Evolutionary conservation across 768 basidiomycete genomes (phyloP), one percentile per base, ranked within the genome.

Genomic region (Chalciporus chontae): DNA sequence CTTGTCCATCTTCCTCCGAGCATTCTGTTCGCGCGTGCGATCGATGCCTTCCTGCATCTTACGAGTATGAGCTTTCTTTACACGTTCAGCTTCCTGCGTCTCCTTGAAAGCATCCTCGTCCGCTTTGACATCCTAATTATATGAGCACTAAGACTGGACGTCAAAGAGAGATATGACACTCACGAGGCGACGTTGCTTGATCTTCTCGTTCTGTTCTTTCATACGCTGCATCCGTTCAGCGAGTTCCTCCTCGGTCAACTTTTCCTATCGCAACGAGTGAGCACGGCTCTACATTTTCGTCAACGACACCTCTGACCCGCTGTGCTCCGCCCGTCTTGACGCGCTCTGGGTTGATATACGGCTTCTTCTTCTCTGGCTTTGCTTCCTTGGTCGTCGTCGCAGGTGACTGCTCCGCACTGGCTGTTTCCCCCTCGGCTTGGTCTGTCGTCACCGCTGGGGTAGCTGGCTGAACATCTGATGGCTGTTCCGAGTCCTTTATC

Each of bases 321-420:
- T 85, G 84, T 21, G 75, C 59, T 14, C 87, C 90, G 13, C 89
- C 88, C 8, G 90, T 91, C 71, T 80, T 89, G 71, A 91, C 84
- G 67, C 89, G 85, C 61, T 90, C 87, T 8, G 77, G 83, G 67
- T 91, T 90, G 40, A 88, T 75, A 73, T 92, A 92, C 3, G 85
- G 85, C 54, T 77, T 81, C 69, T 80, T 83, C 71, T 82, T 82
- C 60, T 81, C 75, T 62, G 68, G 71, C 50, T 52, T 65, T 7
- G 43, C 37, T 37, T 61, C 60, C 29, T 36, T 36, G 34, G 34
- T 36, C 15, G 34, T 36, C 8, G 34, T 36, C 15, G 14, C 14
- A 15, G 34, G 34, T 36, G 34, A 36, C 34, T 36, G 34, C 15
- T 60, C 52, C 23, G 53, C 38, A 44, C 17, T 42, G 8, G 41